These are phyloP conservation scores for Puccinellia tenuiflora DNA, from an alignment of 176 grass and related monocot species.

Conservation along the genomic window DNA sequence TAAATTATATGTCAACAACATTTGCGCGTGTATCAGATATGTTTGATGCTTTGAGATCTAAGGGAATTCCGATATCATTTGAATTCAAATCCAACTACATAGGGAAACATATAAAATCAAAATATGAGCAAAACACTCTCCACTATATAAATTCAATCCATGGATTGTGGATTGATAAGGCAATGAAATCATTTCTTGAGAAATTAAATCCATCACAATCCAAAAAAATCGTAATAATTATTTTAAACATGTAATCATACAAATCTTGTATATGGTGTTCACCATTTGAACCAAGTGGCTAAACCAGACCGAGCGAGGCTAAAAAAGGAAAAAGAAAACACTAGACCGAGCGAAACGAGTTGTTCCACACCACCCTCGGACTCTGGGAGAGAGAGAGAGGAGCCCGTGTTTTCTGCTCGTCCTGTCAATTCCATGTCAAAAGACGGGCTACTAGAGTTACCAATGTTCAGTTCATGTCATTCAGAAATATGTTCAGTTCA, in stretches of 20 bases:
- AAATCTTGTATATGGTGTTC: background rate
- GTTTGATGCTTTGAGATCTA: too few species aligned
- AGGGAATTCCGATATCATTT: background rate
- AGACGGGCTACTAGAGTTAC: conserved; percentile 14
- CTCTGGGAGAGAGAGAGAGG: background rate
- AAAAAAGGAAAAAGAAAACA: background rate
- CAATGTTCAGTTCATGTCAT: conserved; percentile 3
- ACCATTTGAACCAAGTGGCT: background rate
- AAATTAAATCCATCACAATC: too few species aligned
- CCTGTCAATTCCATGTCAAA: conserved; percentile 40
- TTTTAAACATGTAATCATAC: too few species aligned
- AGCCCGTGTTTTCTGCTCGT: conserved; percentile 28
- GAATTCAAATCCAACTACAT: background rate
- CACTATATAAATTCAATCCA: background rate
- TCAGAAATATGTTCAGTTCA: conserved; percentile 3
- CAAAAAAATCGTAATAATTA: too few species aligned
- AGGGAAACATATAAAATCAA: background rate
- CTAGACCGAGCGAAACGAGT: background rate
- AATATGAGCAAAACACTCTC: background rate
- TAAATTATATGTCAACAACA: too few species aligned
- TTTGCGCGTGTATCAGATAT: too few species aligned
- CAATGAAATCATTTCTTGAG: too few species aligned
- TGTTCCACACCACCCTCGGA: background rate
- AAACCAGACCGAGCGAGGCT: background rate
- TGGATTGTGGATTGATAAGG: background rate